Base-by-base conservation (phyloP, 371 early-diverging fungal genomes). In the Mucor plumbeus region DNA sequence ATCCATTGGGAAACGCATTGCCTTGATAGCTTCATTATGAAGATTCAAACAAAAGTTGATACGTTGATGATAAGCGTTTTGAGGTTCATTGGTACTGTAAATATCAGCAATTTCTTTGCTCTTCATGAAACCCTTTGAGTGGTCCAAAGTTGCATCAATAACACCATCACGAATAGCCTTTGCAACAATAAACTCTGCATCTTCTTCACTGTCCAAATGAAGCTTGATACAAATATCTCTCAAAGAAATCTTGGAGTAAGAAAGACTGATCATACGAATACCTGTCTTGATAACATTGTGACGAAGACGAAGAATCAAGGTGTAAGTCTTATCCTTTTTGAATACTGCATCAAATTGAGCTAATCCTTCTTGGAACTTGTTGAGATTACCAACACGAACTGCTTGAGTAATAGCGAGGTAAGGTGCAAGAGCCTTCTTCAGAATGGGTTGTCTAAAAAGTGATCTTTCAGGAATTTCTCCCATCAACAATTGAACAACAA, bases 281-380 rank as follows among this genome's bases (percentile, higher is more conserved):
- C 98, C 99, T 3, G 99, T 92, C 88, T 97, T 98, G 87, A 99
- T 98, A 61, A 99, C 99, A 76, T 97, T 97, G 82, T 99, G 98
- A 58, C 97, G 96, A 54, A 99, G 83, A 73, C 97, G 94, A 60
- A 95, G 79, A 65, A 99, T 94, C 56, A 99, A 78, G 0, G 95
- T 93, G 75, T 90, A 91, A 31, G 93, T 95, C 73, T 94, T 90
- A 85, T 99, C 99, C 40, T 87, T 87, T 36, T 89, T 85, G 82
- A 97, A 97, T 39, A 85, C 85, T 19, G 84, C 82, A 5, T 82
- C 85, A 74, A 91, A 90, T 56, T 90, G 84, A 15, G 88, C 88
- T 40, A 98, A 80, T 0, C 93, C 89, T 62, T 94, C 92, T 74
- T 96, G 95, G 87, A 99, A 99, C 77, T 91, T 90, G 69, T 85